Percentiles rank a stretch among this genome's conserved stretches.
Evolutionary conservation across 2,329 filamentous ascomycete species (phyloP).

Genomic region (Hymenotorrendiella dingleyae): DNA sequence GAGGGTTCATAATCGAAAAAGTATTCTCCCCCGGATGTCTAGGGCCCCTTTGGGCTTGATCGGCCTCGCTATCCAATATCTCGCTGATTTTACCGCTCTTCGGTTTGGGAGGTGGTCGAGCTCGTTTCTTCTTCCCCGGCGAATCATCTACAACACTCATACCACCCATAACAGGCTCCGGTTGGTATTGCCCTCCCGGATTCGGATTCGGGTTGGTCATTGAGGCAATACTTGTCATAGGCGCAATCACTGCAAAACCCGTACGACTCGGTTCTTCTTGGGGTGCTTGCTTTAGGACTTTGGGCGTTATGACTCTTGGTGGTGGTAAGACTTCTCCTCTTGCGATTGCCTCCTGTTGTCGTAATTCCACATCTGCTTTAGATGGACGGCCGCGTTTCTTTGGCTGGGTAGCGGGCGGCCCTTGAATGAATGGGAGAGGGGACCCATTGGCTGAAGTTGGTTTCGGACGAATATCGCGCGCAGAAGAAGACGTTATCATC

Average conservation of each 20-base stretch:
- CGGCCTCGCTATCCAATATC: neutral
- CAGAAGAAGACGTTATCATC: conserved; percentile 4
- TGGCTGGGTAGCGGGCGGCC: conserved; percentile 5
- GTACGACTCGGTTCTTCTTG: conserved; percentile 11
- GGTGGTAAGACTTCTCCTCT: conserved; percentile 25
- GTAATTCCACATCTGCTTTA: conserved; percentile 26
- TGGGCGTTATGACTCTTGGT: conserved; percentile 6
- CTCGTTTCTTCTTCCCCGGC: conserved; percentile 20
- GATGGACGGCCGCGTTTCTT: conserved; percentile 30
- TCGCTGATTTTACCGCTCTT: conserved; percentile 3
- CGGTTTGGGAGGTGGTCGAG: conserved; percentile 2
- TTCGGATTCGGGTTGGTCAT: conserved; percentile 5
- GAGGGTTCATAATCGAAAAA: conserved; percentile 10
- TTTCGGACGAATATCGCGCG: conserved; percentile 25
- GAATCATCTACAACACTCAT: conserved; percentile 13
- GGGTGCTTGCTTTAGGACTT: conserved; percentile 4
- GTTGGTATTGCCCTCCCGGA: conserved; percentile 11
- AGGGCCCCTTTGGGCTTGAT: conserved; percentile 7
- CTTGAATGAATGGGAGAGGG: conserved; percentile 15
- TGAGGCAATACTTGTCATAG: conserved; percentile 4
- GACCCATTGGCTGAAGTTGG: conserved; percentile 22
- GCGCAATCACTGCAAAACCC: conserved; percentile 9
- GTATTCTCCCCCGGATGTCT: conserved; percentile 18
- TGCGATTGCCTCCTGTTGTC: conserved; percentile 22
- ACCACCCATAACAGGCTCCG: neutral